Base-by-base conservation (phyloP, 345 rosid genomes). In the Eucalyptus tenuipes region DNA sequence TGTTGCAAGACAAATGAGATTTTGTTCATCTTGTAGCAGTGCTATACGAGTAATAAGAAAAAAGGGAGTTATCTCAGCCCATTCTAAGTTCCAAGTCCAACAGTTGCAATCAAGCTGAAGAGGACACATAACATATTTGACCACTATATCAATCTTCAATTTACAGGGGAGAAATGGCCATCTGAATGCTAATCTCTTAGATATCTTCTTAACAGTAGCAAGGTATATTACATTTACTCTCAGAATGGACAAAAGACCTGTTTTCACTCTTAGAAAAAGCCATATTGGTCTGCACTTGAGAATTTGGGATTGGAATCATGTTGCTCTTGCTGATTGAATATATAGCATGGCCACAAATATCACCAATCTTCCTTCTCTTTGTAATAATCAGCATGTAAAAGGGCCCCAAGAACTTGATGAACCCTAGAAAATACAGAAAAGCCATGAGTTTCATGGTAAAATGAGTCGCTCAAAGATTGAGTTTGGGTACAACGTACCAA, bases 241-340 rank as follows among this genome's bases (percentile, higher is more conserved):
- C 95, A 96, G 90, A 93, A 95, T 94, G 91, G 91, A 96, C 97
- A 93, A 95, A 95, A 96, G 95, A 98, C 99, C 99, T 98, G 96
- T 96, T 98, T 94, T 98, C 99, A 86, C 94, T 93, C 95, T 93
- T 97, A 95, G 98, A 94, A 94, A 93, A 89, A 95, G 95, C 95
- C 98, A 96, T 93, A 94, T 93, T 95, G 91, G 96, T 91, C 88
- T 90, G 97, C 93, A 94, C 94, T 89, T 94, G 88, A 79, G 96
- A 92, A 91, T 95, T 89, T 66, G 97, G 97, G 88, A 98, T 91
- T 44, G 94, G 91, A 89, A 98, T 96, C 91, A 98, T 96, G 92
- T 90, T 90, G 93, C 97, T 97, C 94, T 94, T 98, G 85, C 92
- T 89, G 47, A 97, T 92, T 71, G 98, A 94, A 92, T 96, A 97